Evolutionary conservation across 371 early-diverging fungal genomes (phyloP).

Genomic region (Blastocladiella emersonii): DNA sequence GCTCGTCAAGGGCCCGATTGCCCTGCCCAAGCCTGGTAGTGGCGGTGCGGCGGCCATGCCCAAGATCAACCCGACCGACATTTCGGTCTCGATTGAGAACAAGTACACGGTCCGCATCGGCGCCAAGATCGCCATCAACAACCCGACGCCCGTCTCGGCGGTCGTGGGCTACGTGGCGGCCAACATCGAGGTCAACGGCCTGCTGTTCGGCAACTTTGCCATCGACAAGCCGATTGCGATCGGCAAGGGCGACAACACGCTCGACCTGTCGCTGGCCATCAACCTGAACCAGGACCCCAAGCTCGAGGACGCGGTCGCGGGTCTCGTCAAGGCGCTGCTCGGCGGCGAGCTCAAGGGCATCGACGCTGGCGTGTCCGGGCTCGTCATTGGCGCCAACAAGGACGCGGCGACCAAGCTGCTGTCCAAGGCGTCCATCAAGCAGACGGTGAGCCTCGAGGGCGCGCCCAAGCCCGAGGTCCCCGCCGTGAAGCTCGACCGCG

Average conservation of each 20-base stretch:
- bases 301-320: neutral
- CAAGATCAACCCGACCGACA: neutral
- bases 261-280: neutral
- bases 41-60: neutral
- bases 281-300: neutral
- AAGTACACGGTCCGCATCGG: slow-evolving; percentile 2
- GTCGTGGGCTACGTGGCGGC: neutral
- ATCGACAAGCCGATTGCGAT: neutral
- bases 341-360: neutral
- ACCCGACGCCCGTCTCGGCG: neutral
- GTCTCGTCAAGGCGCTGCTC: neutral
- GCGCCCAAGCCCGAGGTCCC: neutral
- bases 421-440: neutral
- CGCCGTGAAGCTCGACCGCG: neutral
- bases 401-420: neutral
- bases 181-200: neutral
- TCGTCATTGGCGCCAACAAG: neutral
- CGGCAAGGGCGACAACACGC: neutral
- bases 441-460: neutral
- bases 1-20: neutral
- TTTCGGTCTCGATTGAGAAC: neutral
- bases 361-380: neutral
- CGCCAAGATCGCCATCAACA: neutral
- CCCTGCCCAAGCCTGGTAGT: neutral
- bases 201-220: neutral